phyloP scores from a whole-genome alignment of 306 rosid genomes.

The Gynostemma pentaphyllum region DNA sequence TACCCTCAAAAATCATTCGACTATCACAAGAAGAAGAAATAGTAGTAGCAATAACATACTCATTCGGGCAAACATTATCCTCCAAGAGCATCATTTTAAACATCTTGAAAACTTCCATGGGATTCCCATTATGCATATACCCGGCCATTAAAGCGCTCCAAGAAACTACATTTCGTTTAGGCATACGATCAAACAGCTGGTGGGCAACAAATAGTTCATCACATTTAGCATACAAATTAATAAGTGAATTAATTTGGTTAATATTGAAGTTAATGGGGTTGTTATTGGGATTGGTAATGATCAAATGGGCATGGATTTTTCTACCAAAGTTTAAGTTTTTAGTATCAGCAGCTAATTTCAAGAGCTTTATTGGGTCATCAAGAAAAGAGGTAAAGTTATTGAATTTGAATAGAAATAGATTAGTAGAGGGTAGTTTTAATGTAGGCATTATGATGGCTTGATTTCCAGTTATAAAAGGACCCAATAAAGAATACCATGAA shows the following conservation, averaged over 20 bases:
- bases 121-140: conserved; percentile 5
- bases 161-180: conserved; percentile 12
- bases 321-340: conserved; percentile 11
- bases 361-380: conserved; percentile 1
- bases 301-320: conserved; percentile 12
- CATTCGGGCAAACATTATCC: conserved; percentile 2
- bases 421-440: not conserved
- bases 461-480: not conserved
- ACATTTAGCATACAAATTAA: conserved; percentile 15
- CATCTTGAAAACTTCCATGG: conserved; percentile 2
- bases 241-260: conserved; percentile 2
- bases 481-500: not conserved
- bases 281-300: conserved; percentile 12
- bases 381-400: not conserved
- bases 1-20: conserved; percentile 6
- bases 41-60: conserved; percentile 6
- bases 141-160: conserved; percentile 18
- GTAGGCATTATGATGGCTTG: not conserved
- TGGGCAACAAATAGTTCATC: conserved; percentile 6
- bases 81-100: conserved; percentile 1
- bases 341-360: conserved; percentile 11
- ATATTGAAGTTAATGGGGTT: not conserved
- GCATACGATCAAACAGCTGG: conserved; percentile 8
- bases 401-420: not conserved
- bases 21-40: conserved; percentile 8